Percentiles rank a stretch among this genome's conserved stretches.
phyloP scores from a whole-genome alignment of 2,329 filamentous ascomycete species.

The Rhynchosporium secalis region DNA sequence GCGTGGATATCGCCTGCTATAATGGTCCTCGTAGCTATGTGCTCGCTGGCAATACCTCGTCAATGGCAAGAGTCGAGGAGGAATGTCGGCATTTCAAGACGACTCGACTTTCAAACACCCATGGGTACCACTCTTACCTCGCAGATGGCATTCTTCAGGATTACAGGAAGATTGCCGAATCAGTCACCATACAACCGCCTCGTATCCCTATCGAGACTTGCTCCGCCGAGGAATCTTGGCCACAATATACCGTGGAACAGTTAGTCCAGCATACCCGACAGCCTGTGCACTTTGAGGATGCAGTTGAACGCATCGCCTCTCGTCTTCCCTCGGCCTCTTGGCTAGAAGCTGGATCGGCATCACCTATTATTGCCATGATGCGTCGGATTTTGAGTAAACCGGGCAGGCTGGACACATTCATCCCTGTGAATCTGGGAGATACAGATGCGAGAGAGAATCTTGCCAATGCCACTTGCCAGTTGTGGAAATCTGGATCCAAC shows the following conservation, averaged over 20 bases:
- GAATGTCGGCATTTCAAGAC: neutral
- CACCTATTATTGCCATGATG: neutral
- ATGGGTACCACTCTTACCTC: neutral
- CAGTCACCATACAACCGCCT: neutral
- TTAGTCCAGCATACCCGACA: neutral
- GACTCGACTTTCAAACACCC: neutral
- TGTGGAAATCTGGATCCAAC: neutral
- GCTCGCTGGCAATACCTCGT: neutral
- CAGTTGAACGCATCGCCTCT: neutral
- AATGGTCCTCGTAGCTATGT: neutral
- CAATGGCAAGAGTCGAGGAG: neutral
- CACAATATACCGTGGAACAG: neutral
- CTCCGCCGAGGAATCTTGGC: neutral
- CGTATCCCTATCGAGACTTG: neutral
- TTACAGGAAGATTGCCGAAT: neutral
- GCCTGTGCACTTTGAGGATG: neutral
- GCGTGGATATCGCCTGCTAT: neutral
- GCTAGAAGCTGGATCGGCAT: neutral
- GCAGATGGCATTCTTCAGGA: neutral
- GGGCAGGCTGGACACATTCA: neutral
- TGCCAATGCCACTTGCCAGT: neutral
- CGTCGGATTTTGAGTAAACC: neutral
- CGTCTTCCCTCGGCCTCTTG: neutral
- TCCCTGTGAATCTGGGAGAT: neutral
- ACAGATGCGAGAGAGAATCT: neutral